A percentile compares a stretch with the other conserved stretches of the same genome.
Evolutionary conservation across 2,329 filamentous ascomycete genomes (phyloP).

Genomic region (Aspergillus sp.): DNA sequence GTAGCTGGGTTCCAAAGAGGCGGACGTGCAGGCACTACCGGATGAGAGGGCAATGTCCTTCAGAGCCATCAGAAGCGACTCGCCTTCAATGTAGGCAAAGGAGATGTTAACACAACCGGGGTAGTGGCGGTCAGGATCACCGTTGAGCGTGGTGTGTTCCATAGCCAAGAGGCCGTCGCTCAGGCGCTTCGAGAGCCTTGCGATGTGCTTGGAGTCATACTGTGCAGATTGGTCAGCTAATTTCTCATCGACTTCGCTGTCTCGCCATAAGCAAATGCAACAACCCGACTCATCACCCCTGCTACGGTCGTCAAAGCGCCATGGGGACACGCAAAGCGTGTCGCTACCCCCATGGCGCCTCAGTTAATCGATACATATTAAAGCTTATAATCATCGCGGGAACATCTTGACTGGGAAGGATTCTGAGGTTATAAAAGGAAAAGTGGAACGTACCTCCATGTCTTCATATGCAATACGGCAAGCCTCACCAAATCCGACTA

Average conservation of each 20-base stretch:
- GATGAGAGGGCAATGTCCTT: slow-evolving; percentile 98
- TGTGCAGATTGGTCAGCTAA: slow-evolving; percentile 58
- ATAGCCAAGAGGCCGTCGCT: slow-evolving; percentile 79
- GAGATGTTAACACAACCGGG: slow-evolving; percentile 98
- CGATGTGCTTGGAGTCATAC: slow-evolving; percentile 90
- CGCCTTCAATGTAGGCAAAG: slow-evolving; percentile 96
- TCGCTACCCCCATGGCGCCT: slow-evolving; percentile 62
- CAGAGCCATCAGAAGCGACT: slow-evolving; percentile 95
- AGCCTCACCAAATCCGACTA: slow-evolving; percentile 93
- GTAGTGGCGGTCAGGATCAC: slow-evolving; percentile 80
- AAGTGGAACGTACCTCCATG: slow-evolving; percentile 70
- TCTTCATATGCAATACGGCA: slow-evolving; percentile 90
- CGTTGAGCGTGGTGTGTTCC: slow-evolving; percentile 92
- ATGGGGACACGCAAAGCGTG: slow-evolving; percentile 38
- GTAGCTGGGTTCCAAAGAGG: slow-evolving; percentile 94
- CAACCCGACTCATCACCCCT: slow-evolving; percentile 61
- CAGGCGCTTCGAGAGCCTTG: slow-evolving; percentile 78
- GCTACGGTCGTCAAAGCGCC: slow-evolving; percentile 64
- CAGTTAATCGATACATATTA: slow-evolving; percentile 72
- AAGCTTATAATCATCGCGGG: slow-evolving; percentile 75
- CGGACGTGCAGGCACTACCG: slow-evolving; percentile 94
- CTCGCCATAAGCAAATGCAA: slow-evolving; percentile 15
- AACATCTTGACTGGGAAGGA: slow-evolving; percentile 6
- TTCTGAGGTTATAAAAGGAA: slow-evolving; percentile 17
- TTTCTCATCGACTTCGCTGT: background rate